Base-by-base conservation (phyloP, 768 basidiomycete species). In the Dioszegia aurantiaca region DNA sequence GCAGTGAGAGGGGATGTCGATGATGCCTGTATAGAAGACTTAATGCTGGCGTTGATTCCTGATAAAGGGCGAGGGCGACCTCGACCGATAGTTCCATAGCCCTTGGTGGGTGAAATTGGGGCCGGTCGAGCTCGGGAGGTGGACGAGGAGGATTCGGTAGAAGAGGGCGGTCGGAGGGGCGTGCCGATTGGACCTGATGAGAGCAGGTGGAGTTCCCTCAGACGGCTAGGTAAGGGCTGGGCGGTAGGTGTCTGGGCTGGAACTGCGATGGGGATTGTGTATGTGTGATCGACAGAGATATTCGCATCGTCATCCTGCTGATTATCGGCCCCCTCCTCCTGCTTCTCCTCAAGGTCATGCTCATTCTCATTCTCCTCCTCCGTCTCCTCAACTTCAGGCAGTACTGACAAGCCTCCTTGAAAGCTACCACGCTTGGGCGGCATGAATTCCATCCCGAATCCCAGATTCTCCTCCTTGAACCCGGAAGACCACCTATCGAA, bases 351-450 rank as follows among this genome's bases (percentile, higher is more conserved):
- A 9, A 28, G 45, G 0, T 26, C 23, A 8, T 47, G 42, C 4
- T 43, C 49, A 31, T 47, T 52, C 1, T 36, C 46, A 30, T 58
- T 59, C 3, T 64, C 70, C n/a, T 69, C 71, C 37, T 68, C 71
- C 16, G 56, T 59, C 36, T 73, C 71, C 24, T 73, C 71, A n/a
- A 63, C 69, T 37, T 70, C 71, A 6, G 71, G 64, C 39, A 73
- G 36, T 21, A 67, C 66, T 30, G 63, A 60, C 27, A 70, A 56
- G 16, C 53, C 55, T 9, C 62, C 57, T 21, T 65, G 62, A 19
- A 68, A 42, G 30, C 64, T 64, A 3, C 61, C 64, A 28, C 66
- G 54, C 42, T 67, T 68, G 1, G 53, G n/a, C n/a, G n/a, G 54
- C 21, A 43, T 23, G 16, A 61, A 19, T n/a, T 60, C 56, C 48